phyloP scores from a whole-genome alignment of 129 eudicot genomes.

The Flaveria sonorensis region DNA sequence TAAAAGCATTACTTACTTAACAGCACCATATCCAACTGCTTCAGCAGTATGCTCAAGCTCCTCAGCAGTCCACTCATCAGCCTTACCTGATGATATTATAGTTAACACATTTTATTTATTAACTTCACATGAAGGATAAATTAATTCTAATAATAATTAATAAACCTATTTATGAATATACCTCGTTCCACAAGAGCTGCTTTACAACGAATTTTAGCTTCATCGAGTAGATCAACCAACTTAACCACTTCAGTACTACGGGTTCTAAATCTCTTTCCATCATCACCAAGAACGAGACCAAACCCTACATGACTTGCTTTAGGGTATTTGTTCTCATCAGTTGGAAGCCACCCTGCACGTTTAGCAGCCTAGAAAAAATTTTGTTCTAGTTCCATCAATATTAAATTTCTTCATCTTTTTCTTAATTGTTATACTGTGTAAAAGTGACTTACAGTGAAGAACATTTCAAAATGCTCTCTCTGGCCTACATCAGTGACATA shows the following conservation, averaged over 20 bases:
- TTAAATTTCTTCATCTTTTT: background rate
- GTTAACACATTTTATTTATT: background rate
- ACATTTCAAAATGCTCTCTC: constrained; percentile 92
- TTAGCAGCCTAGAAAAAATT: constrained; percentile 66
- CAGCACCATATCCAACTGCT: constrained; percentile 99
- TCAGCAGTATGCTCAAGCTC: constrained; percentile 86
- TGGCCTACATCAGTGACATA: constrained; percentile 97
- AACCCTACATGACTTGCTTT: constrained; percentile 87
- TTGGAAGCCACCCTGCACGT: constrained; percentile 93
- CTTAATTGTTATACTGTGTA: background rate
- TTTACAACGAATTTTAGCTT: constrained; percentile 86
- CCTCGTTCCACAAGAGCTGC: constrained; percentile 84
- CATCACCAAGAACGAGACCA: constrained; percentile 97
- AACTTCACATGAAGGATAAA: background rate
- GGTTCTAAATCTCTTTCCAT: constrained; percentile 88
- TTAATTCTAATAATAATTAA: background rate
- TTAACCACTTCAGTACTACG: constrained; percentile 90
- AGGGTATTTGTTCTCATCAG: constrained; percentile 59
- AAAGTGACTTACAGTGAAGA: constrained; percentile 71
- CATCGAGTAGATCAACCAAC: constrained; percentile 91
- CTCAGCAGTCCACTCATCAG: constrained; percentile 73
- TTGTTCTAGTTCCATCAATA: background rate
- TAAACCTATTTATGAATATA: constrained; percentile 16
- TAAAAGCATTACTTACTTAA: constrained; percentile 60
- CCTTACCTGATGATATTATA: constrained; percentile 59